Base-by-base conservation (phyloP, 345 rosid genomes). In the Salix udensis region DNA sequence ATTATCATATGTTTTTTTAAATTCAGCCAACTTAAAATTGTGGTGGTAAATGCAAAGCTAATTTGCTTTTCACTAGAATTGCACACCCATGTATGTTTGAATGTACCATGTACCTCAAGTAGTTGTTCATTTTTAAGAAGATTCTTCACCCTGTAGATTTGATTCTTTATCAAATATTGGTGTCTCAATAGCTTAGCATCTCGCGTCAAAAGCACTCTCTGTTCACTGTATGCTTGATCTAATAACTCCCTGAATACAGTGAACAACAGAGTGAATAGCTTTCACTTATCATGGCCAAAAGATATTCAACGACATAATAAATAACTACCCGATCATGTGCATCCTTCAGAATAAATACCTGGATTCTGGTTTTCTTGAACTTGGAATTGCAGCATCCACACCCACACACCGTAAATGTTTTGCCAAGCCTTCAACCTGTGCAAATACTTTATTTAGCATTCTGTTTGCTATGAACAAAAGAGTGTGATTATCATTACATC, bases 371-470 rank as follows among this genome's bases (percentile, higher is more conserved):
- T 83, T 92, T 82, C 79, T 92, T 0, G 87, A 86, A 74, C 31
- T 76, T 44, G 97, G 94, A 74, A 90, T 80, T 50, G 97, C 97
- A 81, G 97, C 98, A 86, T 94, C 97, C 65, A 94, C 77, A 24
- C 97, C 97, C 66, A 94, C 97, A 82, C 98, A 94, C 2, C 94
- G 91, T 66, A 94, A 84, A 88, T 94, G 97, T 82, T 94, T 94
- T 6, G 98, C 98, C 89, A 94, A 82, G 78, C 98, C 97, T 87
- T 92, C 98, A 78, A 94, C 91, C 97, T 94, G 82, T 61, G 67
- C 10, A 82, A 23, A 79, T 40, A 48, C 31, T 64, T 44, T 21
- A 73, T 81, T 37, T 46, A 46, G 50, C 50, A 46, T 46, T 1
- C 18, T 46, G 50, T 14, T 46, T 46, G 14, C 18, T 12, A 40